Evolutionary conservation across 805 yeast genomes (phyloP).

Genomic region (Naumovozyma baii): DNA sequence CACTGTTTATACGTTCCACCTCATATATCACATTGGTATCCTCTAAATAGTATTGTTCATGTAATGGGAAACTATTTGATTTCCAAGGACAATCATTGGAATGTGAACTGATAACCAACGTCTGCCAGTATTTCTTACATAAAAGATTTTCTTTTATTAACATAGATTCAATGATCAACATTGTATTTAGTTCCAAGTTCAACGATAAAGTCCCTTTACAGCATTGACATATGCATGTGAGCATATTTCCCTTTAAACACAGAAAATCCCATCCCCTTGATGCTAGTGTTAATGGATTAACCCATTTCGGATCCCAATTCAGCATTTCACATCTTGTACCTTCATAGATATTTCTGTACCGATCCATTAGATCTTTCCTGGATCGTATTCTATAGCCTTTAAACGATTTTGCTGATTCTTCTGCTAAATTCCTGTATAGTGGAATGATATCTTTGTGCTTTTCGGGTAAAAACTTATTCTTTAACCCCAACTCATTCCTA

Average conservation of each 20-base stretch:
- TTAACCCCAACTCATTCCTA: constrained; percentile 3
- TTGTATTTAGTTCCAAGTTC: constrained; percentile 2
- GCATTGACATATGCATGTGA: constrained; percentile 6
- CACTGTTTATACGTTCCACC: constrained; percentile 5
- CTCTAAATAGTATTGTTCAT: constrained; percentile 9
- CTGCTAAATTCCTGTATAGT: constrained; percentile 8
- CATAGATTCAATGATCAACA: background rate
- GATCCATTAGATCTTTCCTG: constrained; percentile 5
- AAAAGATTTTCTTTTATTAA: background rate
- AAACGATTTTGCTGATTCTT: constrained; percentile 2
- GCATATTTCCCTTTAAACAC: background rate
- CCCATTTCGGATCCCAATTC: constrained; percentile 14
- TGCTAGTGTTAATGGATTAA: constrained; percentile 13
- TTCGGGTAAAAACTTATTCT: constrained; percentile 6
- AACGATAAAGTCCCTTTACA: constrained; percentile 9
- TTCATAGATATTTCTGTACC: constrained; percentile 7
- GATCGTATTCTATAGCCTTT: constrained; percentile 8
- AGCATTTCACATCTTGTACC: constrained; percentile 4
- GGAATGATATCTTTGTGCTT: constrained; percentile 3
- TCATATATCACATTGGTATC: constrained; percentile 9
- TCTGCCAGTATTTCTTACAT: background rate
- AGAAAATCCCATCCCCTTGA: constrained; percentile 14
- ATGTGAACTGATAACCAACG: constrained; percentile 4
- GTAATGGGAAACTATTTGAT: constrained; percentile 5
- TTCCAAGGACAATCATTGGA: constrained; percentile 12